Conservation (phyloP, 257 asterid species). For the Solanum clarkiae region DNA sequence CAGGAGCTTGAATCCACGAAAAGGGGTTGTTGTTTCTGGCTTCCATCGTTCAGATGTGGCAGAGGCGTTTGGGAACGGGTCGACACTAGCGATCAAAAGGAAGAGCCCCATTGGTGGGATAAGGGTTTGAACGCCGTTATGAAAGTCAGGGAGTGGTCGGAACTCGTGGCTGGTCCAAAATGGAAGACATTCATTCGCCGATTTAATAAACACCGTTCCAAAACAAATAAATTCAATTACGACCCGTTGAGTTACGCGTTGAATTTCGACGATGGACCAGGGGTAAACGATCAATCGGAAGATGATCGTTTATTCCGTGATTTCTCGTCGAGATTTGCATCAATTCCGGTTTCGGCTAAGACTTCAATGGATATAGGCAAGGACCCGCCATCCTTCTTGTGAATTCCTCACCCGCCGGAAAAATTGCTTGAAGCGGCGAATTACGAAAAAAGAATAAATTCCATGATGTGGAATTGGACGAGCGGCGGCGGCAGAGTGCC, state of each 20-base stretch:
- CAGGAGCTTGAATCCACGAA: constrained; percentile 24
- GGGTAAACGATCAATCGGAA: constrained; percentile 19
- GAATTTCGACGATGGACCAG: constrained; percentile 61
- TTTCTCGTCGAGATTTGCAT: constrained; percentile 48
- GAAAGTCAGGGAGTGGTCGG: constrained; percentile 73
- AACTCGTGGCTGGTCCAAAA: constrained; percentile 80
- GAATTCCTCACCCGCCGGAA: neutral
- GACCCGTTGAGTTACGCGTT: constrained; percentile 62
- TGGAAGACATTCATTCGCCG: constrained; percentile 92
- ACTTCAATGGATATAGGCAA: constrained; percentile 13
- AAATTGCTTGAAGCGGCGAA: neutral
- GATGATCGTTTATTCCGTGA: constrained; percentile 28
- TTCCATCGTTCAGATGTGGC: constrained; percentile 37
- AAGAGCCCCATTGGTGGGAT: constrained; percentile 34
- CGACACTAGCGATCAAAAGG: constrained; percentile 22
- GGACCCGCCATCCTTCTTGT: constrained; percentile 15
- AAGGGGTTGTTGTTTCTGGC: constrained; percentile 46
- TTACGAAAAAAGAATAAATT: neutral
- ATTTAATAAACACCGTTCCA: constrained; percentile 33
- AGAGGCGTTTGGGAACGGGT: constrained; percentile 54
- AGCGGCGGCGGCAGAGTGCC: neutral
- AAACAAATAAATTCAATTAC: constrained; percentile 35
- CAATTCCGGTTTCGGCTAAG: constrained; percentile 20
- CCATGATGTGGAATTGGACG: neutral
- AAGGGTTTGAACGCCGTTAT: constrained; percentile 29